phyloP scores from a whole-genome alignment of 2,329 filamentous ascomycete genomes.

The Zopfia rhizophila region DNA sequence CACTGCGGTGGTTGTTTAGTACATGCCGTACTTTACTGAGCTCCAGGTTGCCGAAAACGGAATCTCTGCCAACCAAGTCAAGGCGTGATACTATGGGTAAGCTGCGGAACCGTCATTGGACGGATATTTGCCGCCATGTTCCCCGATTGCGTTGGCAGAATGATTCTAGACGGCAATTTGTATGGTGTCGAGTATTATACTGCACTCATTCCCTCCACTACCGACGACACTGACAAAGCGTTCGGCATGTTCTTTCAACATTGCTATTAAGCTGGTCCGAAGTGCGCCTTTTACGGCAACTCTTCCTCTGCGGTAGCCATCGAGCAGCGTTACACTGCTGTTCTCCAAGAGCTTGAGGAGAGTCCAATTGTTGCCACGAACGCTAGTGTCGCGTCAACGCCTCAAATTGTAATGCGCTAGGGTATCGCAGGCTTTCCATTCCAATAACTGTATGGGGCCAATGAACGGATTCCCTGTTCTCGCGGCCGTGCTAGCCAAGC shows the following conservation, averaged over 20 bases:
- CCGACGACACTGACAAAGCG: constrained; percentile 18
- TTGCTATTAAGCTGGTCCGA: constrained; percentile 61
- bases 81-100: constrained; percentile 57
- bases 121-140: constrained; percentile 52
- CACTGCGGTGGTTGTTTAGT: constrained; percentile 19
- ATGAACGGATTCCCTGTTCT: constrained; percentile 2
- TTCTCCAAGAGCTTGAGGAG: constrained; percentile 21
- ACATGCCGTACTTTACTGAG: constrained; percentile 27
- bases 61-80: constrained; percentile 20
- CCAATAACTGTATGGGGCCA: neutral
- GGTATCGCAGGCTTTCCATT: constrained; percentile 4
- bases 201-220: neutral
- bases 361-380: constrained; percentile 11
- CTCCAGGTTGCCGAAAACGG: constrained; percentile 8
- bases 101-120: constrained; percentile 59
- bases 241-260: constrained; percentile 61
- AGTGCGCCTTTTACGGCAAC: constrained; percentile 29
- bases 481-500: neutral
- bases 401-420: constrained; percentile 16
- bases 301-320: constrained; percentile 24
- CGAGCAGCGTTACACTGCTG: constrained; percentile 22
- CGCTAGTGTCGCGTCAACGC: no score
- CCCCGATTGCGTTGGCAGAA: constrained; percentile 46
- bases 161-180: constrained; percentile 59
- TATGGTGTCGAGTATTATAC: constrained; percentile 46